Evolutionary conservation across 2,329 filamentous ascomycete species (phyloP), one percentile per base, ranked within the genome.

Genomic region (Diaporthe sp.): DNA sequence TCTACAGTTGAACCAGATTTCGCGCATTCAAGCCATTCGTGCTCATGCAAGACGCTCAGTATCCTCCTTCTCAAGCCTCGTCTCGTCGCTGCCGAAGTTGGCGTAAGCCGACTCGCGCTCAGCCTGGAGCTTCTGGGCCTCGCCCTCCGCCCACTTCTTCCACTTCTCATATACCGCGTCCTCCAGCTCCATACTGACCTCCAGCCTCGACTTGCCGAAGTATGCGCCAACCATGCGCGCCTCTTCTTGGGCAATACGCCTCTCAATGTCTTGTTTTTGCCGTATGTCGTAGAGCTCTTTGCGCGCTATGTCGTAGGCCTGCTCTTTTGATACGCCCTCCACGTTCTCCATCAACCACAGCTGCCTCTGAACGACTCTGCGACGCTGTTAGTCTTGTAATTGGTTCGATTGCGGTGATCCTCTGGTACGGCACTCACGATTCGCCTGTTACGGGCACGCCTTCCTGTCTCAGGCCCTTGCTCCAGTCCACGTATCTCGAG

Each of bases 281-380:
- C 97, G 93, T 77, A 96, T 85, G 60, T 89, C 87, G 86, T 99
- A 99, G 85, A 98, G 98, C 83, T 99, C 96, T 78, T 92, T 93
- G 75, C 97, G 94, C 10, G 94, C 95, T 72, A 88, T 86, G 84
- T 98, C 96, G 86, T 99, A 99, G 42, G 97, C 95, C 78, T 90
- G 83, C 54, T 89, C 87, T 81, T 90, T 90, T 67, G 87, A 89
- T 82, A 94, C 88, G 70, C 15, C 61, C 9, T 83, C 84, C 12
- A 87, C 80, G 77, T 91, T 91, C 71, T 94, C 84, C 86, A 98
- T 94, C 76, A 98, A 89, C 90, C 92, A 97, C 75, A 97, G 82
- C 82, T 98, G 96, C 77, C 96, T 92, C 85, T 98, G 96, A 12
- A 98, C 92, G 75, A 98, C 97, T 83, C 96, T 98, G 80, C 74